Evolutionary conservation across 805 yeast genomes (phyloP), one percentile per base, ranked within the genome.

Genomic region (Metschnikowia lunata): DNA sequence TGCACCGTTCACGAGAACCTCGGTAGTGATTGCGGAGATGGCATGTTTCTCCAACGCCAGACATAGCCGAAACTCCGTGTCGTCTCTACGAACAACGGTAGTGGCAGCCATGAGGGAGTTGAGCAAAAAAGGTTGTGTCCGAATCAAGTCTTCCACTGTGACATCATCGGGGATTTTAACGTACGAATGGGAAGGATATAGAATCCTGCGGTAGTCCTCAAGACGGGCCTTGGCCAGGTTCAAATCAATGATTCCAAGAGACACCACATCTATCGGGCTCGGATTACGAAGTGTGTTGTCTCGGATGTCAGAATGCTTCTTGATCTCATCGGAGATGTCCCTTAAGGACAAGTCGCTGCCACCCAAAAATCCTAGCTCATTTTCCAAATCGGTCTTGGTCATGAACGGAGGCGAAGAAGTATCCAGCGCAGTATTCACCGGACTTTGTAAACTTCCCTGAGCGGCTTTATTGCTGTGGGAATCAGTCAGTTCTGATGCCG

Each of bases 1-100:
- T 43, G 78, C 73, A 14, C 96, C 96, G 26, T 76, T 69, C 8
- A 83, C 72, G 63, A 88, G 63, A 9, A 83, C 74, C 55, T 88
- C 90, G 39, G 75, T 65, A 9, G 79, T 60, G 12, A 81, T 56
- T 26, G 78, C 57, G 54, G 71, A 69, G 15, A 80, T 59, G 13
- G 84, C 78, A 43, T 75, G 69, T 49, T 74, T 72, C 56, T 84
- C 81, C 32, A 83, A 58, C 32, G 63, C 61, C 51, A 81, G 58
- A 34, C 76, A 73, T 9, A 61, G 60, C 18, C 75, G 79, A 7
- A 64, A 49, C 26, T 72, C 65, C 1, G 58, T 50, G 27, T 59
- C 55, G 13, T 58, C 49, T 7, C 59, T 58, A 49, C 71, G 63
- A 9, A 74, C 63, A 26, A 75, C 60, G 1, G 84, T 77, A 0